A percentile compares a stretch with the other conserved stretches of the same genome.
phyloP scores from a whole-genome alignment of 176 grass and related monocot species.

The Paspalum notatum region DNA sequence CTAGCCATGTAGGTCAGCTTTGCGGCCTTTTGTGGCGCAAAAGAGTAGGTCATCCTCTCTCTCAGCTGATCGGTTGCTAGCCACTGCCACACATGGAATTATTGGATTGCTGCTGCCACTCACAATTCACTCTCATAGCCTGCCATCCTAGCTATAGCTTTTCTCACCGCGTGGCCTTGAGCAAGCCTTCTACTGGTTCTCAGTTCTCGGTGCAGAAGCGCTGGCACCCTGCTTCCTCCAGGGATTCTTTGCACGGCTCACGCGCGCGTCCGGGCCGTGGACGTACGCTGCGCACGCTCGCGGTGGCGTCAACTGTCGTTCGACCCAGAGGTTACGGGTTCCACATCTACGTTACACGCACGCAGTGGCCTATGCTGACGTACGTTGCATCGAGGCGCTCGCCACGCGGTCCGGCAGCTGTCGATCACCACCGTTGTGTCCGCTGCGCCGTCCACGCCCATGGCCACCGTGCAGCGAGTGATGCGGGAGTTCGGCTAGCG shows the following conservation, averaged over 20 bases:
- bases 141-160: slow-evolving; percentile 6
- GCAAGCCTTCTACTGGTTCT: slow-evolving; percentile 26
- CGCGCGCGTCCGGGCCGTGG: slow-evolving; percentile 64
- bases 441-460: slow-evolving; percentile 53
- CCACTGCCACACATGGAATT: slow-evolving; percentile 32
- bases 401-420: slow-evolving; percentile 87
- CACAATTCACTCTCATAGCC: slow-evolving; percentile 18
- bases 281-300: slow-evolving; percentile 77
- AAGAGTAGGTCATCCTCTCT: no score
- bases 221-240: slow-evolving; percentile 86
- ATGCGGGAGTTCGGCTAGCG: slow-evolving; percentile 95
- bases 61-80: neutral
- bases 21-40: no score
- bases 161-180: slow-evolving; percentile 15
- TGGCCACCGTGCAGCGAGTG: slow-evolving; percentile 69
- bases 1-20: no score
- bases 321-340: slow-evolving; percentile 62
- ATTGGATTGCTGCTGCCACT: slow-evolving; percentile 5
- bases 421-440: slow-evolving; percentile 88
- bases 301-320: slow-evolving; percentile 80
- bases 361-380: slow-evolving; percentile 92
- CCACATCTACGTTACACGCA: slow-evolving; percentile 91
- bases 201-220: slow-evolving; percentile 47
- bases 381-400: slow-evolving; percentile 63
- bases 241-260: slow-evolving; percentile 83